Percentiles rank a stretch among this genome's conserved stretches.
These are phyloP conservation scores for Ophiostoma quercus DNA, from an alignment of 2,329 filamentous ascomycete genomes.

Conservation along the genomic window DNA sequence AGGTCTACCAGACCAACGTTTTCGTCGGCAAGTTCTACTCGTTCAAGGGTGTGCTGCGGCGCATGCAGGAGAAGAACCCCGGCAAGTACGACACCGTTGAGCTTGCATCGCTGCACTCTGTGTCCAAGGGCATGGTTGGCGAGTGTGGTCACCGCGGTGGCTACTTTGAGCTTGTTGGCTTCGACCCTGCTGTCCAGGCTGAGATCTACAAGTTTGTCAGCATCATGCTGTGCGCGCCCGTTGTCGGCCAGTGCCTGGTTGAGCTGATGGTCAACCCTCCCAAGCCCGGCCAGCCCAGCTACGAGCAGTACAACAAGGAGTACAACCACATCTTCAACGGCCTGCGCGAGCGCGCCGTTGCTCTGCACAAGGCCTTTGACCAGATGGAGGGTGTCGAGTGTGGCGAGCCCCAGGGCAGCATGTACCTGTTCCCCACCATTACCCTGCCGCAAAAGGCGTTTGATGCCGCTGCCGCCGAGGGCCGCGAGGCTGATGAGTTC, in stretches of 20 bases:
- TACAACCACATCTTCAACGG: slow-evolving; percentile 77
- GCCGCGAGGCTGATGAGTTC: slow-evolving; percentile 79
- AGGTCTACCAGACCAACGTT: slow-evolving; percentile 99
- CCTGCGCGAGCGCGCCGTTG: slow-evolving; percentile 71
- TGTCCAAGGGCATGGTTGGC: slow-evolving; percentile 98
- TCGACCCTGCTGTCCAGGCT: slow-evolving; percentile 76
- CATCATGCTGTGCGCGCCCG: slow-evolving; percentile 92
- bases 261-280: slow-evolving; percentile 98
- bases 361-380: slow-evolving; percentile 83
- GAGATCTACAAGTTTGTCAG: slow-evolving; percentile 99
- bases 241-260: slow-evolving; percentile 91
- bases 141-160: slow-evolving; percentile 97
- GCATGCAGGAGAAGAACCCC: slow-evolving; percentile 68
- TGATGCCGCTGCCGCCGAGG: slow-evolving; percentile 68
- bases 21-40: slow-evolving; percentile 91
- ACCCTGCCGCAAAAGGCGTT: slow-evolving; percentile 68
- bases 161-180: slow-evolving; percentile 93
- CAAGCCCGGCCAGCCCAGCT: slow-evolving; percentile 72
- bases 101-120: slow-evolving; percentile 84
- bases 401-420: slow-evolving; percentile 82
- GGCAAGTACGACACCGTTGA: slow-evolving; percentile 80
- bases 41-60: slow-evolving; percentile 84
- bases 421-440: slow-evolving; percentile 99
- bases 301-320: slow-evolving; percentile 76
- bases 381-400: slow-evolving; percentile 96